These are phyloP conservation scores for Rhipidocladum racemiflorum DNA, from an alignment of 176 grass and related monocot genomes.

Conservation along the genomic window DNA sequence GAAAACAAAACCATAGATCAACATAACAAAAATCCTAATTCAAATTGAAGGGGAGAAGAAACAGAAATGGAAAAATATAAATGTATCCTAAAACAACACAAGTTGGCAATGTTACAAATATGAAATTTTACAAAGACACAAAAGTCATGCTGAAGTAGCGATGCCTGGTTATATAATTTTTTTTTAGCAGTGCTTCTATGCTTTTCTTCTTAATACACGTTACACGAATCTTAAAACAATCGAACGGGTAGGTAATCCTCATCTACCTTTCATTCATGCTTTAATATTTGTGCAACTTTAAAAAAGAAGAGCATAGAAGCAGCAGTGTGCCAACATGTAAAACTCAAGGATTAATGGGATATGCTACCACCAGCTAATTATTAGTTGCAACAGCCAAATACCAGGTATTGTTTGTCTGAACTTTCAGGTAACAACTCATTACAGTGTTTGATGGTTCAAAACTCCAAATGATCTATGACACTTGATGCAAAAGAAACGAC, in stretches of 20 bases:
- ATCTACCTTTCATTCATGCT: no score
- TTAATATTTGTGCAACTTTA: no score
- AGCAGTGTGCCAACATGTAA: neutral
- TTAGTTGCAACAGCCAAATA: neutral
- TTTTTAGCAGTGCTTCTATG: no score
- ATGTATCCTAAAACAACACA: neutral
- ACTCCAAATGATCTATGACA: neutral
- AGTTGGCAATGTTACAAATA: neutral
- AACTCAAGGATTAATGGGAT: neutral
- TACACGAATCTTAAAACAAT: no score
- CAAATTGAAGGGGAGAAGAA: neutral
- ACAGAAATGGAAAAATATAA: neutral
- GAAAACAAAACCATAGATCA: slow-evolving; percentile 22
- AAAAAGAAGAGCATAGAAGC: no score
- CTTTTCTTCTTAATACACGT: no score
- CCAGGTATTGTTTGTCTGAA: slow-evolving; percentile 12
- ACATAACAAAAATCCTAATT: neutral
- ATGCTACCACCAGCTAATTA: neutral
- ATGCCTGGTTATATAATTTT: neutral
- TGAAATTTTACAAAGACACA: slow-evolving; percentile 3
- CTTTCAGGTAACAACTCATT: neutral
- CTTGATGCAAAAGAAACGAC: slow-evolving; percentile 28
- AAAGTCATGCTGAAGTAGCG: neutral
- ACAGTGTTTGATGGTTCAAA: neutral
- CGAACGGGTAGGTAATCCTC: no score